These are phyloP conservation scores for Marchantia paleacea DNA, from an alignment of 225 moss, liverwort and hornwort species.

Conservation along the genomic window DNA sequence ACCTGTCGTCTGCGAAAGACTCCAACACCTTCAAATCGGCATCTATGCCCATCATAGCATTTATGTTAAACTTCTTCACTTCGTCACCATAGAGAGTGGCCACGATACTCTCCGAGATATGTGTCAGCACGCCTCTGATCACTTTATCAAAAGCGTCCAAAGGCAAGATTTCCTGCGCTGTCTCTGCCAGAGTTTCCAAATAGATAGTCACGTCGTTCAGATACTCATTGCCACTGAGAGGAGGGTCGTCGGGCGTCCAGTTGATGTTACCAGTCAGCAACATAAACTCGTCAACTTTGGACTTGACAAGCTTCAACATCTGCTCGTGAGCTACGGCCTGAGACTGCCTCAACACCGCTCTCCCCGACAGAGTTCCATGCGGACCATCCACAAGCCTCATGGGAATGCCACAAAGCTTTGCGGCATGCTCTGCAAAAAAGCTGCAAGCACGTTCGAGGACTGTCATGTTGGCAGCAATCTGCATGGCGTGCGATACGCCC, in stretches of 20 bases:
- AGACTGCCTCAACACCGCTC: constrained; percentile 74
- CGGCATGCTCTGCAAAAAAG: constrained; percentile 91
- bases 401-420: constrained; percentile 94
- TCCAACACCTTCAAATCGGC: constrained; percentile 87
- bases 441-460: constrained; percentile 89
- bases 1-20: constrained; percentile 85
- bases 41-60: constrained; percentile 84
- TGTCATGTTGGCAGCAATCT: constrained; percentile 99
- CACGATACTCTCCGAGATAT: constrained; percentile 79
- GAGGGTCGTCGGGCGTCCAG: constrained; percentile 85
- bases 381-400: constrained; percentile 92
- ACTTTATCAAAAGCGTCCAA: constrained; percentile 82
- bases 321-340: constrained; percentile 96
- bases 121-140: constrained; percentile 81
- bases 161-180: constrained; percentile 83
- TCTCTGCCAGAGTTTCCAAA: constrained; percentile 81
- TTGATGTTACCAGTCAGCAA: constrained; percentile 73
- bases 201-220: constrained; percentile 87
- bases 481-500: constrained; percentile 97
- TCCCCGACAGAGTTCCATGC: constrained; percentile 84
- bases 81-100: constrained; percentile 73
- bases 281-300: constrained; percentile 98
- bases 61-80: constrained; percentile 78
- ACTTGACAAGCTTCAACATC: constrained; percentile 92
- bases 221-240: constrained; percentile 78